Evolutionary conservation across 441 rosid genomes (phyloP).

Genomic region (Gossypium schwendimanii): DNA sequence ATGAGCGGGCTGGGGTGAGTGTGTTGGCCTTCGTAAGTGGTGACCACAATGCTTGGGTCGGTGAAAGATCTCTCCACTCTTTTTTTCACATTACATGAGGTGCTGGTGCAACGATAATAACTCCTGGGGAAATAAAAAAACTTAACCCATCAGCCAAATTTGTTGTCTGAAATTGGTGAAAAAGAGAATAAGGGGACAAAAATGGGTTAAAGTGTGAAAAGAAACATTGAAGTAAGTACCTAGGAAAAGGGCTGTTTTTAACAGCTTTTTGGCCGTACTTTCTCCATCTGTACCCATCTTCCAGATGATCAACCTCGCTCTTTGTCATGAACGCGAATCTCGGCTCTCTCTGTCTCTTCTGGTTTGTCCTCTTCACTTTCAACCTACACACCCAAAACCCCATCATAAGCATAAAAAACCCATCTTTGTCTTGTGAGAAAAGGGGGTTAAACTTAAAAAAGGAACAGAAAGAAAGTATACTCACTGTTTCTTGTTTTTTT

Average conservation of each 20-base stretch:
- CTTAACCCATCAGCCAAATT: slow-evolving; percentile 7
- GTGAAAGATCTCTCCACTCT: slow-evolving; percentile 54
- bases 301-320: slow-evolving; percentile 59
- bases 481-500: slow-evolving; percentile 29
- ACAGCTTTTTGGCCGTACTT: slow-evolving; percentile 78
- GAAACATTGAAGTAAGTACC: slow-evolving; percentile 24
- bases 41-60: slow-evolving; percentile 53
- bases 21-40: slow-evolving; percentile 67
- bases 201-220: slow-evolving; percentile 5
- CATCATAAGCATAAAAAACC: not conserved
- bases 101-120: slow-evolving; percentile 67
- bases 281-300: slow-evolving; percentile 70
- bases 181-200: not conserved
- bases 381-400: slow-evolving; percentile 22
- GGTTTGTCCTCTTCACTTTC: slow-evolving; percentile 50
- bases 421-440: not conserved
- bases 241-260: slow-evolving; percentile 59
- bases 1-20: slow-evolving; percentile 44
- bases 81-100: slow-evolving; percentile 66
- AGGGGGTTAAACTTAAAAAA: not conserved
- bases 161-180: not conserved
- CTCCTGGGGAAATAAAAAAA: slow-evolving; percentile 30
- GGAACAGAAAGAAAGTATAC: slow-evolving; percentile 6
- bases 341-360: slow-evolving; percentile 50
- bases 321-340: slow-evolving; percentile 69